Base-by-base conservation (phyloP, 352 stramenopile genomes). In the Pythium biforme region DNA sequence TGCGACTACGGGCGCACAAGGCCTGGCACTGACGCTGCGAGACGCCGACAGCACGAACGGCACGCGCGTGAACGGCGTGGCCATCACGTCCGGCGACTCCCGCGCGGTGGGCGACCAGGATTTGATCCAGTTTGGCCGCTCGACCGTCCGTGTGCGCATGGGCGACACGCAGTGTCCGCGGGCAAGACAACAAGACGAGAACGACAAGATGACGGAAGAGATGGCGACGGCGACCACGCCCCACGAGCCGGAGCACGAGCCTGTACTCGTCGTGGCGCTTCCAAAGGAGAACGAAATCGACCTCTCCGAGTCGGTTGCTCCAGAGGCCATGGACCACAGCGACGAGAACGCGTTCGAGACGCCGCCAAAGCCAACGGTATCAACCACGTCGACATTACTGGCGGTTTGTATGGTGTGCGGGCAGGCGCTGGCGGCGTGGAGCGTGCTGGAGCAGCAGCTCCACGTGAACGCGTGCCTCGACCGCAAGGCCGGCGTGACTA, bases 41-140 rank as follows among this genome's bases (percentile, higher is more conserved):
- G 80, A 89, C 50, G 26, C 58, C n/a, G 72, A 74, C 46, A 87
- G 77, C 62, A 89, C 80, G 27, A 89, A 89, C 48, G 80, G 80
- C 22, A 77, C 80, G 19, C 77, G 76, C 50, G 37, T 84, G 34
- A 89, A 89, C 52, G 77, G 74, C 19, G 59, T 68, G 31, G n/a
- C 50, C 1, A 43, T 80, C 1, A 53, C 48, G 11, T 11, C 59
- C 6, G 59, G 62, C 1, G 34, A 69, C 37, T 45, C 76, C n/a
- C 74, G 76, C 60, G 51, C 45, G 20, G 37, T 89, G 10, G 48
- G 39, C 2, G 54, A 81, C 53, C 68, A 71, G 23, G 77, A 87
- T 53, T 41, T 87, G 23, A 50, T 89, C 12, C 52, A 59, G 50
- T 67, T 89, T 17, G 79, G 79, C 4, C 64, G 64, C 19, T 66